Evolutionary conservation across 2,329 filamentous ascomycete genomes (phyloP), one percentile per base, ranked within the genome.

Genomic region (Diplocarpon mali): DNA sequence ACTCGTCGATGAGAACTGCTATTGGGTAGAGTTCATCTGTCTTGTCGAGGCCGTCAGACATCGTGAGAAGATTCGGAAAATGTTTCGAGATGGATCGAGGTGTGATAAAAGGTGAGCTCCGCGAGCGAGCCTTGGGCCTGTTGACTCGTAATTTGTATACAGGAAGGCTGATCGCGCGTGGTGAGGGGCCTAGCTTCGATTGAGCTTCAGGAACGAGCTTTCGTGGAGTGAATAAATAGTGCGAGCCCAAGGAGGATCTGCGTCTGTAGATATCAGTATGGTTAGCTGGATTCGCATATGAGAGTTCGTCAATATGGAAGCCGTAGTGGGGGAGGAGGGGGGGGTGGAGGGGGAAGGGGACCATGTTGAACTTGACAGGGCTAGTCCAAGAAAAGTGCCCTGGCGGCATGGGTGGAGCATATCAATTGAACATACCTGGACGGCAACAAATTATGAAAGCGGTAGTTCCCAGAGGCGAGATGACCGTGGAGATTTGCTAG

Each of bases 21-120:
- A 98, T 98, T 66, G 92, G 92, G 69, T 96, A 98, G 63, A 98
- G 88, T 81, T 96, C 93, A 71, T 98, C 92, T 68, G 83, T 93
- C 73, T 90, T 80, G 69, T 83, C 85, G 67, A 82, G 76, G 70
- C 83, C 83, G 71, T 95, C 78, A 69, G 78, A 87, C 90, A 96
- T 96, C 67, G 67, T 75, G 76, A 69, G 66, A 62, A 60, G 40
- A 50, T 54, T 51, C 46, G 42, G 53, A 52, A 45, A 48, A 51
- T 34, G 43, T 57, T 49, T 38, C 51, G 51, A 53, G 55, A 58
- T 57, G 49, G 49, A 42, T 52, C 47, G 52, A 57, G 56, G 49
- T 54, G 56, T 51, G 53, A 46, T 55, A 54, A 56, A 58, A 55
- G 56, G 57, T 59, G 56, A 44, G 52, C 38, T 45, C 49, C 40